These are phyloP conservation scores for Syncephalastrum racemosum DNA, from an alignment of 371 early-diverging fungal genomes.

Conservation along the genomic window DNA sequence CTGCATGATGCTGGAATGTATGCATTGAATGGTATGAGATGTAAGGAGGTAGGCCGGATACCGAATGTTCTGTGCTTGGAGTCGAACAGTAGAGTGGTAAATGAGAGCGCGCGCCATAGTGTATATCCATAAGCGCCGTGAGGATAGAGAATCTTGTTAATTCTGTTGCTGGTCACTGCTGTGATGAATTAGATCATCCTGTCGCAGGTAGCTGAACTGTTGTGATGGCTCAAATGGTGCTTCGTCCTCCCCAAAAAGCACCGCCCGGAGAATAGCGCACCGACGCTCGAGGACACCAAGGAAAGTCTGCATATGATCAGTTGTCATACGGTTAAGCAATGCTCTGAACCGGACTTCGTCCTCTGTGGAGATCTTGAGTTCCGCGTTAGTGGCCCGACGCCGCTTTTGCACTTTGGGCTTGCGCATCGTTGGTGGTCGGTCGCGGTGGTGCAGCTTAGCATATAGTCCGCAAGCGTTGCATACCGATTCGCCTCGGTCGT, in stretches of 20 bases:
- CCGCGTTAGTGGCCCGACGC: slow-evolving; percentile 36
- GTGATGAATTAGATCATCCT: too few species aligned
- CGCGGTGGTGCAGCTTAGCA: slow-evolving; percentile 66
- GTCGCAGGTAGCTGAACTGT: too few species aligned
- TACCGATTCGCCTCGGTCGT: slow-evolving; percentile 71
- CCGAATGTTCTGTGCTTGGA: too few species aligned
- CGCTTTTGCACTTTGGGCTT: slow-evolving; percentile 64
- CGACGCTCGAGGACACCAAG: slow-evolving; percentile 30
- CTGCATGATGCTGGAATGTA: too few species aligned
- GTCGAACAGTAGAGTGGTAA: too few species aligned
- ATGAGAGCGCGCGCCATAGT: too few species aligned
- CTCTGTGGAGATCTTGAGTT: neutral
- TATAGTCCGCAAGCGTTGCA: slow-evolving; percentile 89
- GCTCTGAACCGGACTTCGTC: slow-evolving; percentile 23
- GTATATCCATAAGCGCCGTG: too few species aligned
- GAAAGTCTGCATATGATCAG: slow-evolving; percentile 28
- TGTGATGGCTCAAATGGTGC: too few species aligned
- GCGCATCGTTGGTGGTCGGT: slow-evolving; percentile 65
- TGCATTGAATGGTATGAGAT: too few species aligned
- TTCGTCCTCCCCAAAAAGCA: slow-evolving; percentile 12
- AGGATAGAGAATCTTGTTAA: too few species aligned
- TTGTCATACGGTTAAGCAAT: slow-evolving; percentile 27
- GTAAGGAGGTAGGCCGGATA: too few species aligned
- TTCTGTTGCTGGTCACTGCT: too few species aligned
- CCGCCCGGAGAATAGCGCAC: slow-evolving; percentile 23